Base-by-base conservation (phyloP, 495 filamentous ascomycete species). In the Annulohypoxylon moriforme region DNA sequence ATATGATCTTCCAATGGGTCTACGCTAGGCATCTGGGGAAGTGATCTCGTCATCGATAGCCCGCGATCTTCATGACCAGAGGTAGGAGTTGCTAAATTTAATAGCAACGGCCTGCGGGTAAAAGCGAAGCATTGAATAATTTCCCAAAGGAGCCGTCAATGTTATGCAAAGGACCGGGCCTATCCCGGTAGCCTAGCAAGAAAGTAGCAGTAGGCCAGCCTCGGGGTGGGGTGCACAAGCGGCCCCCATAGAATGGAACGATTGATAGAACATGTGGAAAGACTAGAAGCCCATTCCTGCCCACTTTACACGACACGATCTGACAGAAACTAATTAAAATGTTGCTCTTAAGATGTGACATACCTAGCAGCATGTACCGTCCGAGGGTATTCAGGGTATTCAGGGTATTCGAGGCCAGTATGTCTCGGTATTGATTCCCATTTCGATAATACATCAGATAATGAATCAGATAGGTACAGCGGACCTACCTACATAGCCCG, bases 91-190 rank as follows among this genome's bases (percentile, higher is more conserved):
- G 53, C 74, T 73, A 75, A 71, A 72, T 72, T 65, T 75, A 68
- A 70, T 67, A 75, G 67, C 76, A 67, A 75, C 56, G 73, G 72
- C 67, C 64, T 53, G 64, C 71, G 80, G 79, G 59, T 81, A 81
- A 81, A 77, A 78, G 62, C 66, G 64, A 75, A 10, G 70, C 74
- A 75, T 78, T 76, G 64, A 75, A 79, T 75, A 82, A 83, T 82
- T 84, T 83, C 81, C 82, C 81, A 82, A 82, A 78, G 44, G 55
- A 70, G 79, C 68, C 63, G 67, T 47, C 66, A 60, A 79, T 77
- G 78, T 83, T 68, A 84, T 84, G 83, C 81, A 73, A 72, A 14
- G 55, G 67, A 64, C 70, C 55, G 65, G 65, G 60, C 60, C 64
- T 50, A 73, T 72, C 71, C 65, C 65, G 61, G 65, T 57, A 74